Percentiles rank a stretch among this genome's conserved stretches.
These are phyloP conservation scores for Coccomyxa sp. DNA, from an alignment of 139 green algal genomes.

Conservation along the genomic window DNA sequence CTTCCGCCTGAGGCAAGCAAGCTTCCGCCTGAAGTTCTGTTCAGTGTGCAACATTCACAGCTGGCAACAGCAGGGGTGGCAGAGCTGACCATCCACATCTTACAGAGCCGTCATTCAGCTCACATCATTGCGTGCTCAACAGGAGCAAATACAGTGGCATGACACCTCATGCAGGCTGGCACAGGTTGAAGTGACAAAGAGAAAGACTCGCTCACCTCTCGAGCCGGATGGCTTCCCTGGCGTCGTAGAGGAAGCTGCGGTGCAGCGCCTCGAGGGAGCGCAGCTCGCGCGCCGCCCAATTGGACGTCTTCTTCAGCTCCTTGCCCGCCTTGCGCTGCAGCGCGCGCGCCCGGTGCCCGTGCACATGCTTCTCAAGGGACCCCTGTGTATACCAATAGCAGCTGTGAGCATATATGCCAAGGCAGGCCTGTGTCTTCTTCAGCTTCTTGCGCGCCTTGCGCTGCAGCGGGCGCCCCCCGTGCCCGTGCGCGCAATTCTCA, in stretches of 20 bases:
- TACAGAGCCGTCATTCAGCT: neutral
- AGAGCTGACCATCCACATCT: neutral
- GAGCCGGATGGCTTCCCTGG: neutral
- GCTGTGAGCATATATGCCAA: neutral
- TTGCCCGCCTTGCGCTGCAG: neutral
- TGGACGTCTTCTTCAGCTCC: neutral
- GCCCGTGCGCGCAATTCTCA: neutral
- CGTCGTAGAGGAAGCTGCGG: neutral
- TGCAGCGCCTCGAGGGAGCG: neutral
- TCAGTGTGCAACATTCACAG: too few species aligned
- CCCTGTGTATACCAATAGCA: neutral
- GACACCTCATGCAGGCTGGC: neutral
- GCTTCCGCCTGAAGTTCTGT: too few species aligned
- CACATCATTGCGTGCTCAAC: neutral
- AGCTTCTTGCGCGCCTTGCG: neutral
- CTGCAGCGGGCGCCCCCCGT: neutral
- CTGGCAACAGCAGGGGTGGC: neutral
- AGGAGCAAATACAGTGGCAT: neutral
- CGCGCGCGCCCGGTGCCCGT: neutral
- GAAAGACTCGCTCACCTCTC: neutral
- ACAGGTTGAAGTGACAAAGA: neutral
- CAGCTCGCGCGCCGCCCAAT: neutral
- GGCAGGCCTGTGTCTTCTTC: neutral
- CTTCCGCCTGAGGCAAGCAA: too few species aligned
- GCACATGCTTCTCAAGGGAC: neutral